phyloP scores from a whole-genome alignment of 2,329 filamentous ascomycete genomes.

The Lachnellula willkommii region DNA sequence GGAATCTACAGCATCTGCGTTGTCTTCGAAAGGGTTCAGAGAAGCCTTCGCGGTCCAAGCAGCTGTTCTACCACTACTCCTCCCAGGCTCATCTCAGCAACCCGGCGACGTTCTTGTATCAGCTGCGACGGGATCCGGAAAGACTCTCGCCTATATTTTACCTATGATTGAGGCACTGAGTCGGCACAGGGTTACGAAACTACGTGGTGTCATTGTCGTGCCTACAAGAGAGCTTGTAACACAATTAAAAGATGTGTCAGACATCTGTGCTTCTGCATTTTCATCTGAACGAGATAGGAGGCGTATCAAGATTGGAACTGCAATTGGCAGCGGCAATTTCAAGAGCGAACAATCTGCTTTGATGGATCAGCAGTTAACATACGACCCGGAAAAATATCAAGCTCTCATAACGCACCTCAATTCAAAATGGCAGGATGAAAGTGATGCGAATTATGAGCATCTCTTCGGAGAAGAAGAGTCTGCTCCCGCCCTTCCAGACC shows the following conservation, averaged over 20 bases:
- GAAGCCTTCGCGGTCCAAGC: constrained; percentile 76
- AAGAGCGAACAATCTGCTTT: constrained; percentile 57
- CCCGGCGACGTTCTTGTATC: constrained; percentile 81
- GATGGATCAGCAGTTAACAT: constrained; percentile 60
- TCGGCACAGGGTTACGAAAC: constrained; percentile 54
- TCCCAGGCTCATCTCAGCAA: constrained; percentile 57
- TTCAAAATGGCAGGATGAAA: constrained; percentile 42
- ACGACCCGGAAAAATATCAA: constrained; percentile 58
- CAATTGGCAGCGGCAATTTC: constrained; percentile 75
- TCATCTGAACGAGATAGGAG: constrained; percentile 49
- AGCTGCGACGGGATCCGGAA: constrained; percentile 91
- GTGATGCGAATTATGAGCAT: constrained; percentile 36
- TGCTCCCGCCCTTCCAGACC: constrained; percentile 45
- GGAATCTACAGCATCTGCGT: constrained; percentile 51
- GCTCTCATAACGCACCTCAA: constrained; percentile 36
- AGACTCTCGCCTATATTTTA: constrained; percentile 85
- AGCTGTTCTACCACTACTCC: constrained; percentile 71
- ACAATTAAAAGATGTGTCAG: constrained; percentile 75
- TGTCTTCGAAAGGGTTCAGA: constrained; percentile 64
- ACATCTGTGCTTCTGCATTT: constrained; percentile 63
- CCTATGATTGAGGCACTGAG: constrained; percentile 77
- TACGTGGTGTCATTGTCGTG: constrained; percentile 79
- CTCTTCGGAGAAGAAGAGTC: constrained; percentile 31
- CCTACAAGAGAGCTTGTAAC: constrained; percentile 86
- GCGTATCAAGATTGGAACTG: constrained; percentile 71